phyloP scores from a whole-genome alignment of 2,329 filamentous ascomycete genomes.

The Cercospora brassicicola region DNA sequence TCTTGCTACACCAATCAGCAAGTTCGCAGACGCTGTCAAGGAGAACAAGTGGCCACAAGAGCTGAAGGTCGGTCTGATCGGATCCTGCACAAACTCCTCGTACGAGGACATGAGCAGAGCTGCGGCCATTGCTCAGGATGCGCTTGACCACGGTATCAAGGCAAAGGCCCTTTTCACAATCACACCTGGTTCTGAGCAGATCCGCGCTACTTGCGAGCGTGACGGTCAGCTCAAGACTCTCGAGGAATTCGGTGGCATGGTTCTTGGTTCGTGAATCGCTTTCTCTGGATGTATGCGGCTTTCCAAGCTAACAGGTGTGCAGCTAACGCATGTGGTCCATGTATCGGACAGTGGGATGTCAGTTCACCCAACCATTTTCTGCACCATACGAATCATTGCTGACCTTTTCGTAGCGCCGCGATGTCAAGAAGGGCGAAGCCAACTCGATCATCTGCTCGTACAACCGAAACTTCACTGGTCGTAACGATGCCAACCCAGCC shows the following conservation, averaged over 20 bases:
- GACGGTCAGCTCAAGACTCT: constrained; percentile 71
- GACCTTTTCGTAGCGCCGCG: constrained; percentile 54
- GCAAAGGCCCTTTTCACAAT: constrained; percentile 91
- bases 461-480: constrained; percentile 99
- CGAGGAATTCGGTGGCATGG: constrained; percentile 91
- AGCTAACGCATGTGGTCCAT: constrained; percentile 9
- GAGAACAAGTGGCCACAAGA: constrained; percentile 95
- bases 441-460: constrained; percentile 99
- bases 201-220: constrained; percentile 82
- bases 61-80: constrained; percentile 94
- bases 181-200: constrained; percentile 95
- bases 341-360: constrained; percentile 71
- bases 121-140: constrained; percentile 87
- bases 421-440: constrained; percentile 90
- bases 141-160: constrained; percentile 89
- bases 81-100: constrained; percentile 93
- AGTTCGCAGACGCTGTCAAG: constrained; percentile 93
- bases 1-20: constrained; percentile 97
- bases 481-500: constrained; percentile 93
- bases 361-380: not conserved
- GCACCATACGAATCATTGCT: not conserved
- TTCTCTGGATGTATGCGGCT: not conserved
- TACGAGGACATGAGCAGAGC: constrained; percentile 91
- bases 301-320: not conserved
- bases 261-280: constrained; percentile 61